Evolutionary conservation across 2,329 filamentous ascomycete genomes (phyloP).

Genomic region (Endoconidiophora laricicola): DNA sequence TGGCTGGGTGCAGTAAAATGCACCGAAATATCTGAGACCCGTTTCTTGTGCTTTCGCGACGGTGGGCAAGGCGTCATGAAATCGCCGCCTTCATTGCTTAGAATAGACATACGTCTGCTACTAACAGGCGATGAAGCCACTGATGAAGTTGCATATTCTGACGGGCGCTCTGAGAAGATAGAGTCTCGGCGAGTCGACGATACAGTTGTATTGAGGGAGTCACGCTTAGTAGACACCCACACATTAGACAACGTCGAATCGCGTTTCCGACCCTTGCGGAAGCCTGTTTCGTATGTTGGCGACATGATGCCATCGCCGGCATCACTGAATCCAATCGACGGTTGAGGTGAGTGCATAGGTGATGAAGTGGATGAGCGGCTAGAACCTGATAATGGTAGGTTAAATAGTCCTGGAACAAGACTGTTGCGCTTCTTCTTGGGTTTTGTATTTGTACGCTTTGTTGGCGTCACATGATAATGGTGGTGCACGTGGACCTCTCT

Average conservation of each 20-base stretch:
- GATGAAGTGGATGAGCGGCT: conserved; percentile 1
- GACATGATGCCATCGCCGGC: conserved; percentile 1
- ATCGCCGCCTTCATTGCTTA: conserved; percentile 5
- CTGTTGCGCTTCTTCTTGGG: conserved; percentile 57
- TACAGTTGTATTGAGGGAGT: conserved; percentile 18
- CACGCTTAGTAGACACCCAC: conserved; percentile 6
- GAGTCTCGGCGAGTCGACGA: conserved; percentile 41
- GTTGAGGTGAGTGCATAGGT: conserved; percentile 7
- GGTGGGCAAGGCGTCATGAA: conserved; percentile 11
- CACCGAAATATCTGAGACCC: conserved; percentile 10
- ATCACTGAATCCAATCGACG: conserved; percentile 4
- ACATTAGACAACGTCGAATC: conserved; percentile 32
- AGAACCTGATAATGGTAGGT: conserved; percentile 23
- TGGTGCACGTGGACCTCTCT: conserved; percentile 86
- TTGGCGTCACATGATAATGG: conserved; percentile 64
- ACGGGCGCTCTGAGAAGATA: conserved; percentile 40
- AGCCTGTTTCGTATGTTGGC: neutral
- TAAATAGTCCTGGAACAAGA: conserved; percentile 44
- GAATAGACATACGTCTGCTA: conserved; percentile 10
- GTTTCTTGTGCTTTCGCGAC: conserved; percentile 10
- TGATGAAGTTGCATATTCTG: conserved; percentile 53
- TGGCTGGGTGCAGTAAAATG: conserved; percentile 2
- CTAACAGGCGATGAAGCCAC: conserved; percentile 69
- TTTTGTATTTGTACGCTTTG: conserved; percentile 39
- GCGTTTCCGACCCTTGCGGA: conserved; percentile 25